phyloP scores from a whole-genome alignment of 2,329 filamentous ascomycete species.

The Thermothelomyces thermophilus region DNA sequence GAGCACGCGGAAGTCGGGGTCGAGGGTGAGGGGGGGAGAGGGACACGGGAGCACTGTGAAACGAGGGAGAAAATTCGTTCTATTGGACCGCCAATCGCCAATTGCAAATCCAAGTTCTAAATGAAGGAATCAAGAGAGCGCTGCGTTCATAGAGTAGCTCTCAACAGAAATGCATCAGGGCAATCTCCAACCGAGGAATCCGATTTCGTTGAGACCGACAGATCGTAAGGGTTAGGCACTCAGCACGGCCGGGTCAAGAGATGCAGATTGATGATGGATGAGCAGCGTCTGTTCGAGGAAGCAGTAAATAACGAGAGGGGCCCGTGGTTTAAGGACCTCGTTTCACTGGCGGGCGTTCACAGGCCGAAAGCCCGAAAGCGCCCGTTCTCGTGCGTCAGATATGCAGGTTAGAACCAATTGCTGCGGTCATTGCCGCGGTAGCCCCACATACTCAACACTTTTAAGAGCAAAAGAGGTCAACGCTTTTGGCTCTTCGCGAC shows the following conservation, averaged over 20 bases:
- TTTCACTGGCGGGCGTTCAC: not conserved
- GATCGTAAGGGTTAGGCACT: not conserved
- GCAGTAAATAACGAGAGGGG: not conserved
- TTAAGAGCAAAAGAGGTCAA: not conserved
- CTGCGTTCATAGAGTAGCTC: not conserved
- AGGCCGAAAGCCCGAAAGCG: conserved; percentile 5
- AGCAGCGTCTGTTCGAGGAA: not conserved
- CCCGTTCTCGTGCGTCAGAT: conserved; percentile 6
- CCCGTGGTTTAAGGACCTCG: not conserved
- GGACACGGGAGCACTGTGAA: not conserved
- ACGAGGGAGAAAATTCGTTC: not conserved
- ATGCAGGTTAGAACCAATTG: conserved; percentile 7
- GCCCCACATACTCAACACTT: conserved; percentile 7
- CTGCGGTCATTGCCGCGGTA: conserved; percentile 7
- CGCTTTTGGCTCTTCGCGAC: not conserved
- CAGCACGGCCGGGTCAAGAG: not conserved
- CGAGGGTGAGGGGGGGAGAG: not conserved
- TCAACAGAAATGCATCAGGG: not conserved
- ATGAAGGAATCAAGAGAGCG: not conserved
- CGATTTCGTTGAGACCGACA: not conserved
- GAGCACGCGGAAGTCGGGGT: not conserved
- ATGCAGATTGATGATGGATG: not conserved
- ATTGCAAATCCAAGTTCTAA: not conserved
- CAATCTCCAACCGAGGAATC: not conserved
- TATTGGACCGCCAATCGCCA: not conserved